Evolutionary conservation across 495 filamentous ascomycete species (phyloP).

Genomic region (Penicilliopsis zonata): DNA sequence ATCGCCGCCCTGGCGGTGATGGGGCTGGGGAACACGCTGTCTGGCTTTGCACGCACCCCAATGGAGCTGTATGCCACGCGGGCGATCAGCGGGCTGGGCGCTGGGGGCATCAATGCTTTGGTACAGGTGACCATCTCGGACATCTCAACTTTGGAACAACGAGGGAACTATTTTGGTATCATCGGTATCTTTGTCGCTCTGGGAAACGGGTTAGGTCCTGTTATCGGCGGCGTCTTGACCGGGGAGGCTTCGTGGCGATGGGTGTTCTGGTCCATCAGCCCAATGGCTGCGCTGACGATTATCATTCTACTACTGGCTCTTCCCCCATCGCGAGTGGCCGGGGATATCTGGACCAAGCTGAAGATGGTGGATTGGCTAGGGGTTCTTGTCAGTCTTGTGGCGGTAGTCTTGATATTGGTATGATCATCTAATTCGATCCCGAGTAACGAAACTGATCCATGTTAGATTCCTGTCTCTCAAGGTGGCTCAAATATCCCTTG

Average conservation of each 20-base stretch:
- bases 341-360: constrained; percentile 21
- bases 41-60: constrained; percentile 10
- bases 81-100: constrained; percentile 9
- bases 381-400: constrained; percentile 6
- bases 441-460: background rate
- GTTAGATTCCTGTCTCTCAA: constrained; percentile 18
- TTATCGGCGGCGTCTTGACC: constrained; percentile 31
- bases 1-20: constrained; percentile 12
- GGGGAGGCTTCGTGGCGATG: constrained; percentile 27
- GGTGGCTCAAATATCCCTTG: constrained; percentile 28
- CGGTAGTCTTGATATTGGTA: constrained; percentile 26
- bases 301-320: constrained; percentile 26
- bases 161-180: constrained; percentile 36
- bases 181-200: constrained; percentile 27
- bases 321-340: constrained; percentile 16
- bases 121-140: constrained; percentile 27
- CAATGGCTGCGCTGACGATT: constrained; percentile 11
- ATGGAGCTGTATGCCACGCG: constrained; percentile 10
- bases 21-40: constrained; percentile 12
- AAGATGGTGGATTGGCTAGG: constrained; percentile 23
- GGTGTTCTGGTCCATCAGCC: constrained; percentile 30
- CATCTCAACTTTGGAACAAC: constrained; percentile 27
- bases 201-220: constrained; percentile 31
- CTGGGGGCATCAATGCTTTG: constrained; percentile 10
- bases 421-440: constrained; percentile 5